Evolutionary conservation across 768 basidiomycete genomes (phyloP), one percentile per base, ranked within the genome.

Genomic region (Boletellus emodensis): DNA sequence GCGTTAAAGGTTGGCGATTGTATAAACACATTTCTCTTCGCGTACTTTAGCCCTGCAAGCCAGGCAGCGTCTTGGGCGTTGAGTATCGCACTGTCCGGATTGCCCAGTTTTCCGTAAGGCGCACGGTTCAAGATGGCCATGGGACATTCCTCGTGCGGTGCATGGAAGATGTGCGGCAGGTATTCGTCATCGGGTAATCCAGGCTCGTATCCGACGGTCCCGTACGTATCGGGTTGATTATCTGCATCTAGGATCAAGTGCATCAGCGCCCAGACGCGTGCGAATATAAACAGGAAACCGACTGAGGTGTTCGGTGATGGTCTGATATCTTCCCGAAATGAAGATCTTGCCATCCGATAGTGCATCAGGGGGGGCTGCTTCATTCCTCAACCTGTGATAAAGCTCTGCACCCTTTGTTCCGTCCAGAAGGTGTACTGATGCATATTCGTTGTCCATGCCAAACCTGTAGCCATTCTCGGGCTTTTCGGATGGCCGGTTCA

Each of bases 1-100:
- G 86, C 84, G 52, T 88, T 87, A 52, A 86, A 76, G 8, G 83
- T 85, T 1, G 86, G 86, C 0, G 83, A 81, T 73, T 88, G 86
- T 48, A 87, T 82, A 68, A 87, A 85, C n/a, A 87, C 75, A 44
- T 67, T 77, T 59, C 75, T 75, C 61, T 75, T 67, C 8, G 85
- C 84, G 50, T 81, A 78, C 48, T 76, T 70, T 57, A 86, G 72
- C 3, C 74, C 85, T 18, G 81, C 78, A 36, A 87, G 72, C 83
- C 84, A 87, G 6, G 84, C 83, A 8, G 75, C 75, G 52, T 84
- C 81, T 63, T 87, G 85, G 3, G 84, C 79, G 72, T 75, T 74
- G 33, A 75, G 67, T 47, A 78, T 69, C 46, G 63, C 64, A 17
- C 72, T 65, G 4, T 56, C 60, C 2, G 60, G 57, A 59, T 74